Percentiles rank a stretch among this genome's conserved stretches.
Evolutionary conservation across 169 alveolate genomes (phyloP).

Genomic region (Eimeria necatrix): DNA sequence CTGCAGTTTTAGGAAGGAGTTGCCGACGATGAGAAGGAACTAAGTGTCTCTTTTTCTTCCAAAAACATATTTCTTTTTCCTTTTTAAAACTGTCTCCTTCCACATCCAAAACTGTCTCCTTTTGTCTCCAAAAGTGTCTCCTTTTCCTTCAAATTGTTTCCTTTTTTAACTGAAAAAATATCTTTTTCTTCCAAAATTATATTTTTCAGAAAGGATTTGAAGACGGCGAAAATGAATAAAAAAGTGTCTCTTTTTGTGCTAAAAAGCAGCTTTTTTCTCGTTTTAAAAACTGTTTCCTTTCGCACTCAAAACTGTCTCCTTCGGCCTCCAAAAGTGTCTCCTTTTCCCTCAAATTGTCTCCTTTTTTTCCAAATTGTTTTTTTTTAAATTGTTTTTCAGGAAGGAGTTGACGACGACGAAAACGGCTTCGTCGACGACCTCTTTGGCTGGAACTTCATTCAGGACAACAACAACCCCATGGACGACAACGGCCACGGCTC

Average conservation of each 20-base stretch:
- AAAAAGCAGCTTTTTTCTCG: not conserved
- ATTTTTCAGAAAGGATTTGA: too few species aligned
- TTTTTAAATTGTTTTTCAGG: too few species aligned
- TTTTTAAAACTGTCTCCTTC: not conserved
- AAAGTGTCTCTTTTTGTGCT: not conserved
- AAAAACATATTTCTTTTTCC: not conserved
- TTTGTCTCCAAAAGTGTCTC: too few species aligned
- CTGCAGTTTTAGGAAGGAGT: too few species aligned
- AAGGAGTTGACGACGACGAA: conserved; percentile 85
- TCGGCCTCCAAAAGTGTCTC: too few species aligned
- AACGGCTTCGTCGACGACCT: conserved; percentile 88
- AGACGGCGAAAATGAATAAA: not conserved
- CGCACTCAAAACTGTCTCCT: too few species aligned
- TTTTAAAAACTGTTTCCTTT: not conserved
- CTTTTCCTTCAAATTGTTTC: too few species aligned
- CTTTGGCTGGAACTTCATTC: conserved; percentile 86
- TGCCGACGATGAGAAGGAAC: not conserved
- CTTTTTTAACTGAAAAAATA: too few species aligned
- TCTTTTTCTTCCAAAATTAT: too few species aligned
- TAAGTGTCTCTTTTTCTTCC: not conserved
- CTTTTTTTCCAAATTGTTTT: too few species aligned
- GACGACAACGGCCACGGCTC: conserved; percentile 90
- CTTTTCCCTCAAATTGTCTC: not conserved
- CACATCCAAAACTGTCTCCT: too few species aligned
- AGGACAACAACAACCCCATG: conserved; percentile 84